These are phyloP conservation scores for Juncus effusus DNA, from an alignment of 176 grass and related monocot species.

Conservation along the genomic window DNA sequence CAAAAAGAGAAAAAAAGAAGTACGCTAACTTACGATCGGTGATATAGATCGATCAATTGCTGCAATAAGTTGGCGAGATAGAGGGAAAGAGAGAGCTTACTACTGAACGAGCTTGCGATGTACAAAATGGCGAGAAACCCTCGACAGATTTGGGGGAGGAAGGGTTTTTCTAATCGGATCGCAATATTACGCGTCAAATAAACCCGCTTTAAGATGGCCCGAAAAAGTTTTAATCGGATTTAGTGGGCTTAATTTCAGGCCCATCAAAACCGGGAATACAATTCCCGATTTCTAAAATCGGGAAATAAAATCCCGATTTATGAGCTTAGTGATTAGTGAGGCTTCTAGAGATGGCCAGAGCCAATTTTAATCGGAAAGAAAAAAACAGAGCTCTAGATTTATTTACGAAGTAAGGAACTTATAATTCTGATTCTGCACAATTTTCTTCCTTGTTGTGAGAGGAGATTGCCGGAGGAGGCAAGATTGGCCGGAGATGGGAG, in stretches of 20 bases:
- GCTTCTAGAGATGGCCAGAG: background rate
- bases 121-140: too few relatives aligned
- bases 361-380: too few relatives aligned
- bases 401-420: background rate
- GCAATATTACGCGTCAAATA: too few relatives aligned
- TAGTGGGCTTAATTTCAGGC: too few relatives aligned
- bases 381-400: background rate
- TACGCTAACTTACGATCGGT: background rate
- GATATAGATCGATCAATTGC: background rate
- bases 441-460: background rate
- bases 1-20: background rate
- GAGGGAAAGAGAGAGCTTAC: slow-evolving; percentile 1
- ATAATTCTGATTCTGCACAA: background rate
- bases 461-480: background rate
- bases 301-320: too few relatives aligned
- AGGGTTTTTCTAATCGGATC: too few relatives aligned
- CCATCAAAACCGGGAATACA: too few relatives aligned
- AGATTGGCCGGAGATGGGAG: slow-evolving; percentile 34
- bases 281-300: too few relatives aligned
- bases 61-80: background rate
- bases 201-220: too few relatives aligned
- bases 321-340: background rate
- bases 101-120: too few relatives aligned
- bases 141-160: too few relatives aligned
- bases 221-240: too few relatives aligned